phyloP scores from a whole-genome alignment of 73 alveolate species.

The Paramecium primaurelia region DNA sequence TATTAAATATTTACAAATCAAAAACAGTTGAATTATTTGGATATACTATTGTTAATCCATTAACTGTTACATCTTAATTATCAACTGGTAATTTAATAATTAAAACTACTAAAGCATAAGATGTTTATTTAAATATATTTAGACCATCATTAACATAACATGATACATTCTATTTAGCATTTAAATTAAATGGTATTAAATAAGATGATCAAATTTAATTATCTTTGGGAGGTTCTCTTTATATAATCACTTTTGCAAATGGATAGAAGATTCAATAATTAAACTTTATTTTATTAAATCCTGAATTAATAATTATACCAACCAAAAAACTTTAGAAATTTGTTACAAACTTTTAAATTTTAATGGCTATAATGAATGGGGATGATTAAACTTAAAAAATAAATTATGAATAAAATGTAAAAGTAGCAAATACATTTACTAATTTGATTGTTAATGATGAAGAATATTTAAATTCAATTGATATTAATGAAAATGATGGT shows the following conservation, averaged over 20 bases:
- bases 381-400: neutral
- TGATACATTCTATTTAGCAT: neutral
- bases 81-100: neutral
- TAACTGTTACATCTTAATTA: neutral
- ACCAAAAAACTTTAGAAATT: neutral
- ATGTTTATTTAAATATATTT: neutral
- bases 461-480: neutral
- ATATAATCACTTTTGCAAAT: neutral
- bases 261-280: neutral
- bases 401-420: neutral
- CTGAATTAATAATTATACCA: neutral
- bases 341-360: neutral
- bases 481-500: neutral
- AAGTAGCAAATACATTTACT: neutral
- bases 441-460: neutral
- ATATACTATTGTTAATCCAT: neutral
- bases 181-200: neutral
- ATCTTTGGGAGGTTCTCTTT: neutral
- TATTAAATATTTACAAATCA: neutral
- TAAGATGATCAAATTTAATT: neutral
- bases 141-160: neutral
- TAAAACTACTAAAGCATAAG: neutral
- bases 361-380: neutral
- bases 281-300: neutral
- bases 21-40: conserved; percentile 1